Base-by-base conservation (phyloP, 371 early-diverging fungal species). In the Mortierella sp. region DNA sequence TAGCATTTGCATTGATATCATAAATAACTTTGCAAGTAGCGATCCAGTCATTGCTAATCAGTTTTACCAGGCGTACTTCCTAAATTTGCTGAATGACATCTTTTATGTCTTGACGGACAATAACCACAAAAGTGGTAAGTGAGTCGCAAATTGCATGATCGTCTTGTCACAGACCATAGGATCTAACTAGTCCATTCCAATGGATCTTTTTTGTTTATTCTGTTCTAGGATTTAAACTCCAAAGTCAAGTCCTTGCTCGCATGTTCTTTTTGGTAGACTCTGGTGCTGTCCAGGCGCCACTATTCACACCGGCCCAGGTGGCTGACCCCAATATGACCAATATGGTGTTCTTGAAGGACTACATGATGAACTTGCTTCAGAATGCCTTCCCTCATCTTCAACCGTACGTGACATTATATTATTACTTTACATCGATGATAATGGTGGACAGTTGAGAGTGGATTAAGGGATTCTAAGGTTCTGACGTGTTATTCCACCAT, bases 31-130 rank as follows among this genome's bases (percentile, higher is more conserved):
- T 65, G 83, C 91, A 9, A 86, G 88, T 22, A 88, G 93, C 52
- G 97, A 97, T 60, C 87, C 92, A 6, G 74, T 84, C n/a, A 88
- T 96, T 70, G 90, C 96, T 16, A 94, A 94, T 71, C 90, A 90
- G 24, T 99, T 99, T 84, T 98, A 94, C 87, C 96, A 95, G 78
- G 87, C 92, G 11, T 98, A 94, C 86, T 97, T 91, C 84, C 78
- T 97, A 51, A 93, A 88, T 79, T 86, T 98, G 51, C 87, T 98
- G 65, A 96, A 96, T 87, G 98, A 98, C 77, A 90, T 98, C 39
- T 97, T 99, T 84, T 98, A 93, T 74, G 98, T 99, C 4, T 88
- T 99, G 61, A 97, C 98, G 3, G 98, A 97, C 88, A 90, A 94
- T 62, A 97, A 97, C 80, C 99, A 99, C 89, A 98, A 98, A 90